phyloP scores from a whole-genome alignment of 2,329 filamentous ascomycete genomes.

The Coniochaeta hoffmannii region DNA sequence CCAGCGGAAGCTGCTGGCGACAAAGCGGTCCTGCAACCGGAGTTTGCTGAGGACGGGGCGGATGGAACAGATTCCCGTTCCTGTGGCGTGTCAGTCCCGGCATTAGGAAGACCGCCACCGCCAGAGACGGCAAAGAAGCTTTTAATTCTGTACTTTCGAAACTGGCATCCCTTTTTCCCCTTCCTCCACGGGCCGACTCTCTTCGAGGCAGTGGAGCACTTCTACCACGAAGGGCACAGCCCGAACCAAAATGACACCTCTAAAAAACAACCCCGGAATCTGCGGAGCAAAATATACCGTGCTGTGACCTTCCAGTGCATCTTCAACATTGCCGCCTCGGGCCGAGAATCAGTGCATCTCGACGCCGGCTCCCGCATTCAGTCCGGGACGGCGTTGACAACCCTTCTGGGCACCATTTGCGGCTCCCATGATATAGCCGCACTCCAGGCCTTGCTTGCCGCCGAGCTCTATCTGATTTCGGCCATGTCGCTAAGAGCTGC shows the following conservation, averaged over 20 bases:
- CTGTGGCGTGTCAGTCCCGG: conserved; percentile 11
- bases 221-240: conserved; percentile 21
- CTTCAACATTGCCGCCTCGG: conserved; percentile 36
- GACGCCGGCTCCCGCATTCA: conserved; percentile 26
- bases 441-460: conserved; percentile 39
- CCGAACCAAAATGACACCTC: conserved; percentile 3
- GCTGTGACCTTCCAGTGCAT: conserved; percentile 39
- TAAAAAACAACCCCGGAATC: conserved; percentile 10
- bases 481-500: conserved; percentile 40
- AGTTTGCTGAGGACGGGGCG: not conserved
- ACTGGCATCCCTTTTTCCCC: conserved; percentile 45
- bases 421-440: conserved; percentile 34
- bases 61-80: not conserved
- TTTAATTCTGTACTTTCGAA: conserved; percentile 39
- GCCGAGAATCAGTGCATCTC: conserved; percentile 23
- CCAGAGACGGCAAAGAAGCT: conserved; percentile 28
- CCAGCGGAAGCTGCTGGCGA: not conserved
- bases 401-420: conserved; percentile 28
- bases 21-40: not conserved
- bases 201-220: conserved; percentile 32
- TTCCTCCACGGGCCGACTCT: conserved; percentile 43
- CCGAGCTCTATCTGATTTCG: conserved; percentile 38
- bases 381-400: conserved; percentile 27
- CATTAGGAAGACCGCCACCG: conserved; percentile 20
- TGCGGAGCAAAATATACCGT: conserved; percentile 18